A percentile compares a stretch with the other conserved stretches of the same genome.
Conservation (phyloP, 306 rosid species). For the Luffa aegyptiaca region DNA sequence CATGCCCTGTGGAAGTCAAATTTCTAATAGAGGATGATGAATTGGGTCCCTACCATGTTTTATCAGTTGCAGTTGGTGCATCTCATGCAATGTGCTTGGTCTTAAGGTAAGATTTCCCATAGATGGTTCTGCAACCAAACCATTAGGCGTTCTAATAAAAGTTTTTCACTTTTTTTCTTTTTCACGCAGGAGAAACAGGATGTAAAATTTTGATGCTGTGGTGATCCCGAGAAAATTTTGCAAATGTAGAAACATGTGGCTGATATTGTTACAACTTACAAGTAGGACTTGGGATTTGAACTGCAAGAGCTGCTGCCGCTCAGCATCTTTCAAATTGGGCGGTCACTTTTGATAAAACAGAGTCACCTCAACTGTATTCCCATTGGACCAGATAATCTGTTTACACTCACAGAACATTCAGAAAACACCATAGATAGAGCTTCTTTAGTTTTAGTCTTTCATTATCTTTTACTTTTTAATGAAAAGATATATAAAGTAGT, state of each 20-base stretch:
- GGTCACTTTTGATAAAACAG: background rate
- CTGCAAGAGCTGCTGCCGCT: background rate
- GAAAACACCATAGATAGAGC: background rate
- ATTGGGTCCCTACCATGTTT: slow-evolving; percentile 57
- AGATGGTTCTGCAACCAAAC: background rate
- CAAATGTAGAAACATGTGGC: background rate
- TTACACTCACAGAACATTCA: background rate
- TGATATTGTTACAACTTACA: background rate
- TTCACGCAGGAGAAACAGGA: background rate
- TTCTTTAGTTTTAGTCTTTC: background rate
- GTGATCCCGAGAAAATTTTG: background rate
- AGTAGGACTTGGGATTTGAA: background rate
- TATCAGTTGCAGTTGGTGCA: slow-evolving; percentile 67
- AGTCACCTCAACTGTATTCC: background rate
- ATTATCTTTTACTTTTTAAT: background rate
- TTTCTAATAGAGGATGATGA: slow-evolving; percentile 75
- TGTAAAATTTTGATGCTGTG: background rate
- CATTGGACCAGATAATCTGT: background rate
- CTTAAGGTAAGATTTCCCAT: slow-evolving; percentile 29
- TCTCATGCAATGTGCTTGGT: slow-evolving; percentile 78
- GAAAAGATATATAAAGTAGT: background rate
- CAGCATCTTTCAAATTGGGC: background rate
- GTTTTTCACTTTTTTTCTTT: background rate
- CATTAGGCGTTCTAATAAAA: background rate
- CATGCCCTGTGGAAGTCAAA: slow-evolving; percentile 61